Base-by-base conservation (phyloP, 2,329 filamentous ascomycete species). In the Stagonosporopsis vannaccii region DNA sequence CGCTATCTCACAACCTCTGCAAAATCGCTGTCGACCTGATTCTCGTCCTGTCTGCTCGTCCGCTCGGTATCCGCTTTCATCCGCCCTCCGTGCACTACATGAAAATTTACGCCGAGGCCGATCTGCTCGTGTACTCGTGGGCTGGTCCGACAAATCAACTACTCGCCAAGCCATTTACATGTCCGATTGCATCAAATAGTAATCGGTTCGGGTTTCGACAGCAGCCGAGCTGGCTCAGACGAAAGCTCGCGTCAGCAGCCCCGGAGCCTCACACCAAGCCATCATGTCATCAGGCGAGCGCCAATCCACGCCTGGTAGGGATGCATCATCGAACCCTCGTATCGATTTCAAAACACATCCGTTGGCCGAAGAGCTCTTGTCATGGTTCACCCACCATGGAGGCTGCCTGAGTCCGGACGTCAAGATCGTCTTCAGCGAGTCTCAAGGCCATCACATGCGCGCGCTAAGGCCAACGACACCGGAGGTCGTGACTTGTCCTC, bases 361-460 rank as follows among this genome's bases (percentile, higher is more conserved):
- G n/a, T 49, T 60, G 49, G 56, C 61, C 26, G 56, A 63, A 23
- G 52, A 57, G 23, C 66, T 75, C 7, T 19, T 71, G 1, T 33
- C 50, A 7, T 77, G 74, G 74, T 75, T 76, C 44, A 60, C 51
- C 4, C 47, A 65, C 3, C 59, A 75, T 40, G 69, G 70, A 28
- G 74, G 74, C 49, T 64, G 59, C 52, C 51, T 76, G 45, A 70
- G 66, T 58, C 62, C 65, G 37, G 60, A 71, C 44, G 68, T 75
- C 13, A 51, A 66, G 15, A 59, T 77, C n/a, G 60, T 54, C n/a
- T 62, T 67, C 52, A 66, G 59, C 54, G 32, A 64, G 20, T 60
- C 65, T 42, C 56, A 58, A 58, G 71, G 74, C 62, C 71, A 71
- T 51, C 67, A 75, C 60, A 59, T 74, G 58, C 66, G 66, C 48